Evolutionary conservation across 495 filamentous ascomycete species (phyloP).

Genomic region (Neurospora africana): DNA sequence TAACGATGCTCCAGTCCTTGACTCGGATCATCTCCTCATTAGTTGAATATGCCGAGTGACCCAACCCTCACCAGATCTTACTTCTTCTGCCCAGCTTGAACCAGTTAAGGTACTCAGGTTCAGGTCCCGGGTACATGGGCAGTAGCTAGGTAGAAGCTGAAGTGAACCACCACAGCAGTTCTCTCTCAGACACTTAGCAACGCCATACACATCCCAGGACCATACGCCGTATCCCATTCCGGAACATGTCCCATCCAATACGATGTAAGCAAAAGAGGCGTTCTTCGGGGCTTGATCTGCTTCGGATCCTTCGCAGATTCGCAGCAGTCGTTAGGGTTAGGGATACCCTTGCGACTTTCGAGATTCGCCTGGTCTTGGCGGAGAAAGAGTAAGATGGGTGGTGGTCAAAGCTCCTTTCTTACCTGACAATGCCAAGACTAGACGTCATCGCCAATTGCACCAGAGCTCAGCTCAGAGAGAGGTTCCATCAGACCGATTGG

Average conservation of each 20-base stretch:
- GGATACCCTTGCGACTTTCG: background rate
- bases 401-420: background rate
- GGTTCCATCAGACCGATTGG: background rate
- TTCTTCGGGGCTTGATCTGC: background rate
- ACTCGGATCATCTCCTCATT: background rate
- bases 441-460: background rate
- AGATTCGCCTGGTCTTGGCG: background rate
- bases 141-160: background rate
- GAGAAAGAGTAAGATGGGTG: background rate
- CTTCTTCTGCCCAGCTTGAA: background rate
- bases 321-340: background rate
- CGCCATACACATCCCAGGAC: background rate
- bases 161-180: background rate
- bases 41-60: background rate
- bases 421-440: background rate
- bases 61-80: background rate
- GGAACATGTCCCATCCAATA: background rate
- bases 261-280: background rate
- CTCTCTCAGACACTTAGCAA: background rate
- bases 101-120: background rate
- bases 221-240: background rate
- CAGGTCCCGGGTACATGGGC: background rate
- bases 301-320: background rate
- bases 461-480: too few relatives aligned
- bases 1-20: background rate